These are phyloP conservation scores for Pichia cephalocereana DNA, from an alignment of 805 yeast species.

Conservation along the genomic window DNA sequence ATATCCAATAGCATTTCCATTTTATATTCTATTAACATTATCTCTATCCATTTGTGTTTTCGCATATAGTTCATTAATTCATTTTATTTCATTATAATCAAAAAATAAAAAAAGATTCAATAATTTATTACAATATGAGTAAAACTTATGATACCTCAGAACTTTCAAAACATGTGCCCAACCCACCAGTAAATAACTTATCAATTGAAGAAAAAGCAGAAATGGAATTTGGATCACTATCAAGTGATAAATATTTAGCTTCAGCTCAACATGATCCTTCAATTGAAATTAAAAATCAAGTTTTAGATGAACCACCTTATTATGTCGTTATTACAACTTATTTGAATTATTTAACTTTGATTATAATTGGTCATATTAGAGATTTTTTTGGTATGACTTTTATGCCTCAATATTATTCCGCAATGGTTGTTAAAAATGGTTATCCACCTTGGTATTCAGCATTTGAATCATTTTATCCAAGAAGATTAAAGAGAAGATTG, in stretches of 20 bases:
- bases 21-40: too few species aligned
- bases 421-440: slow-evolving; percentile 72
- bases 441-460: slow-evolving; percentile 94
- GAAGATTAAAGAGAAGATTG: slow-evolving; percentile 83
- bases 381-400: slow-evolving; percentile 80
- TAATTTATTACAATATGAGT: not conserved
- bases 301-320: slow-evolving; percentile 81
- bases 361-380: slow-evolving; percentile 81
- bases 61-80: too few species aligned
- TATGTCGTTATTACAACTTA: slow-evolving; percentile 73
- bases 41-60: too few species aligned
- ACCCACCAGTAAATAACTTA: slow-evolving; percentile 24
- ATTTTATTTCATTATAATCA: too few species aligned
- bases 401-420: slow-evolving; percentile 53
- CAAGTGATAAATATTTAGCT: slow-evolving; percentile 56
- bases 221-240: slow-evolving; percentile 64
- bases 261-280: slow-evolving; percentile 47
- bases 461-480: slow-evolving; percentile 86
- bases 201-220: slow-evolving; percentile 35
- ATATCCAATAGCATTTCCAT: too few species aligned
- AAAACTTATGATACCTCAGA: slow-evolving; percentile 2
- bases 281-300: slow-evolving; percentile 52
- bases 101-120: too few species aligned
- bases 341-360: slow-evolving; percentile 71
- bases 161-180: slow-evolving; percentile 19